Base-by-base conservation (phyloP, 768 basidiomycete genomes). In the Lactarius deliciosus region DNA sequence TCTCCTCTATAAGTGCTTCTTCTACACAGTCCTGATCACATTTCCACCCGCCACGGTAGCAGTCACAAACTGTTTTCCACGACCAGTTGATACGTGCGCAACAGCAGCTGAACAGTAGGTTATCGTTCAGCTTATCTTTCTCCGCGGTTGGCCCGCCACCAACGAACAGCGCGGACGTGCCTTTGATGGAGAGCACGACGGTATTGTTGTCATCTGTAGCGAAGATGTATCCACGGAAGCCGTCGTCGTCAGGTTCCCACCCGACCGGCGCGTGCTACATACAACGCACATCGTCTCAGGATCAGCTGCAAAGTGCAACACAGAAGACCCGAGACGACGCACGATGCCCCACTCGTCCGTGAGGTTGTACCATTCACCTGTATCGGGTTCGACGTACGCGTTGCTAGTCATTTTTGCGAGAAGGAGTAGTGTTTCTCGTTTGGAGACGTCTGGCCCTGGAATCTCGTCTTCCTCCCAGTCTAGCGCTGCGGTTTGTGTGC, bases 401-500 rank as follows among this genome's bases (percentile, higher is more conserved):
- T 98, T 94, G 73, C 89, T 92, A 47, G 93, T 86, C 92, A 99
- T 98, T 85, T 94, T 97, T 11, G 95, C 96, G 57, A 99, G 82
- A 65, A 86, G 79, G 40, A 91, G 80, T 36, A 98, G 78, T 2
- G 92, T 90, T 68, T 88, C 85, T 53, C 92, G 81, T 60, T 84
- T 85, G 72, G 87, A 85, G 25, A 92, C 83, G 75, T 98, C 87
- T 2, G 96, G 96, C 0, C 80, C 90, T 3, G 79, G 62, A 1
- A 93, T 79, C 65, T 91, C 88, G 7, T 87, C 85, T 73, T 90
- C 89, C 10, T 89, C 84, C 95, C 96, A 98, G 8, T 76, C 73
- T 75, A 66, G 81, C 74, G 10, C 16, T 83, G 85, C 59, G 79
- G 81, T 60, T 74, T 72, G 30, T 81, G 81, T 40, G 82, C 83